These are phyloP conservation scores for Colletotrichum australisinense DNA, from an alignment of 2,329 filamentous ascomycete species.

Conservation along the genomic window DNA sequence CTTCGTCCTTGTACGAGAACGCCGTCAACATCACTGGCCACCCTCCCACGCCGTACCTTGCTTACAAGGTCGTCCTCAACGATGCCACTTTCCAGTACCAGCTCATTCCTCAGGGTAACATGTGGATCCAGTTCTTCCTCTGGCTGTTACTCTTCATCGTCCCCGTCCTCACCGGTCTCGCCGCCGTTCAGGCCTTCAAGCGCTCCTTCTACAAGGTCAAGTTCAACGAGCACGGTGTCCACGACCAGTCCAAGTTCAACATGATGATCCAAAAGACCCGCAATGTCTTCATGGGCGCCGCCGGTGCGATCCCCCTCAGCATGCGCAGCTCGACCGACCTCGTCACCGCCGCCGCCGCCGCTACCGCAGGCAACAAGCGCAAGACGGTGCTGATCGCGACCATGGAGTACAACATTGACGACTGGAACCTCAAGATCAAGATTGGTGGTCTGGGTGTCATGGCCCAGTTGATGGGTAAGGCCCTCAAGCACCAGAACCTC, in stretches of 20 bases:
- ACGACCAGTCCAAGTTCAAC: constrained; percentile 67
- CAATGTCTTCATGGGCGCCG: constrained; percentile 41
- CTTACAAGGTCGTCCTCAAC: constrained; percentile 65
- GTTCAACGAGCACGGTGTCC: constrained; percentile 35
- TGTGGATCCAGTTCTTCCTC: constrained; percentile 62
- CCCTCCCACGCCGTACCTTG: constrained; percentile 64
- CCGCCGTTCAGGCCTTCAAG: constrained; percentile 66
- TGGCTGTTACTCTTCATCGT: constrained; percentile 64
- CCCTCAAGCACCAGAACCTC: constrained; percentile 72
- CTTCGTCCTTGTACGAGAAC: constrained; percentile 64
- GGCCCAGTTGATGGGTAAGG: constrained; percentile 76
- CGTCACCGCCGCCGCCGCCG: constrained; percentile 39
- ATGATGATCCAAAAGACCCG: constrained; percentile 42
- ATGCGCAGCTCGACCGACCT: constrained; percentile 33
- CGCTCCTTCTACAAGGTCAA: constrained; percentile 65
- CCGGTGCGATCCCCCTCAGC: constrained; percentile 42
- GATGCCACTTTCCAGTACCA: constrained; percentile 65
- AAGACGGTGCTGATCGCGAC: constrained; percentile 76
- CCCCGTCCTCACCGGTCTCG: constrained; percentile 60
- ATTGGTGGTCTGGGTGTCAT: constrained; percentile 78
- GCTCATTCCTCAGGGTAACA: constrained; percentile 63
- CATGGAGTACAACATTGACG: constrained; percentile 79
- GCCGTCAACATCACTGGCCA: constrained; percentile 53
- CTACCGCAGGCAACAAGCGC: constrained; percentile 43
- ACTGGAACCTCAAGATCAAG: constrained; percentile 78